Evolutionary conservation across 306 rosid species (phyloP), one percentile per base, ranked within the genome.

Genomic region (Fagus crenata): DNA sequence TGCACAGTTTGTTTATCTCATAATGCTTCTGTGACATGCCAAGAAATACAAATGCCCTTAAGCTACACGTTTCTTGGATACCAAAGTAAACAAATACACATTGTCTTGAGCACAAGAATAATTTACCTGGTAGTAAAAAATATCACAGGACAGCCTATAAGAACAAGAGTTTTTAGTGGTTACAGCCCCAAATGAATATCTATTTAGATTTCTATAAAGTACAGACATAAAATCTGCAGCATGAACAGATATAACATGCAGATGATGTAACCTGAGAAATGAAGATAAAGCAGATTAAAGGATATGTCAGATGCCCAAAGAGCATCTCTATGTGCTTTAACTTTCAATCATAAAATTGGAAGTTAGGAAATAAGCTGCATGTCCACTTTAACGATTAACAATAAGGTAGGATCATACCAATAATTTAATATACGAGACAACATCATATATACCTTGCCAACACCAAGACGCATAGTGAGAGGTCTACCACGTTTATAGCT

Each of bases 381-480:
- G 41, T 5, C 76, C 41, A 75, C 53, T 51, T 49, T 49, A 73
- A 63, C 11, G 18, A 41, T 46, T 0, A 9, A 42, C 2, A 53
- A 31, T 28, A 49, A 54, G 61, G 37, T n/a, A 1, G 37, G 33
- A 8, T 5, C n/a, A 3, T 31, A 69, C 22, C 14, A 33, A 39
- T 4, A 39, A 18, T 37, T 3, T 36, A 32, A 42, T 7, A 61
- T 4, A 18, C n/a, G 43, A 36, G 6, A 22, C 28, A 75, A 55
- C 49, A 55, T 63, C 51, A 71, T 33, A 64, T 2, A 17, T 35
- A 90, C 99, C 97, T 92, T 95, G 78, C 97, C 99, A 78, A 83
- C 96, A 40, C 99, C 99, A 77, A 90, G 82, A 64, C 97, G 93
- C 99, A 92, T 88, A 67, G 97, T 95, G 82, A 95, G 93, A 82